A percentile compares a stretch with the other conserved stretches of the same genome.
phyloP scores from a whole-genome alignment of 2,329 filamentous ascomycete genomes.

The Nemania sp. region DNA sequence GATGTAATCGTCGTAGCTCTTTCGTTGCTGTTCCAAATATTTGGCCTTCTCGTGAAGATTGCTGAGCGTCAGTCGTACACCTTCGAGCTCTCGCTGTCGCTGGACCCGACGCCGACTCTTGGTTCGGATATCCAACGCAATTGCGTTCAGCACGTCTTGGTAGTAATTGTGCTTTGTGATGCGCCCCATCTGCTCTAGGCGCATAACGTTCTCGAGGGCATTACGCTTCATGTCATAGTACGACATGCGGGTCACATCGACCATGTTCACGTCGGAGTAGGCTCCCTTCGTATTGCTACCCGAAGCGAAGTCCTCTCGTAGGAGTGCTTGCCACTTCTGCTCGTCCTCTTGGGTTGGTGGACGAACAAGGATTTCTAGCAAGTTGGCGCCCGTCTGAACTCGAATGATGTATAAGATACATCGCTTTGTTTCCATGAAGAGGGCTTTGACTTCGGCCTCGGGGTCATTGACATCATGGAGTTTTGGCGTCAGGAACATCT shows the following conservation, averaged over 20 bases:
- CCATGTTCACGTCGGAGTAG: slow-evolving; percentile 87
- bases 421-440: slow-evolving; percentile 98
- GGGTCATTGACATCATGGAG: slow-evolving; percentile 90
- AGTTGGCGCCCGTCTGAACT: slow-evolving; percentile 85
- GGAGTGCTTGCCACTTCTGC: slow-evolving; percentile 79
- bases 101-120: slow-evolving; percentile 94
- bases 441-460: slow-evolving; percentile 85
- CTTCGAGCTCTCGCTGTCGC: slow-evolving; percentile 86
- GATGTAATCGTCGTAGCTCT: slow-evolving; percentile 98
- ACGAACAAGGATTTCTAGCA: slow-evolving; percentile 95
- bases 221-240: slow-evolving; percentile 93
- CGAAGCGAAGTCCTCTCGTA: slow-evolving; percentile 79
- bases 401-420: slow-evolving; percentile 98
- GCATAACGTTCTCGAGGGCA: slow-evolving; percentile 91
- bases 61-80: slow-evolving; percentile 73
- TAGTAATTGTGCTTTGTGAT: slow-evolving; percentile 92
- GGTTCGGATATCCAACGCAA: slow-evolving; percentile 93
- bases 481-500: slow-evolving; percentile 86
- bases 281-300: slow-evolving; percentile 73
- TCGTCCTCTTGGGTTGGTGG: slow-evolving; percentile 87
- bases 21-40: slow-evolving; percentile 92
- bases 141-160: slow-evolving; percentile 96
- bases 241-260: slow-evolving; percentile 86
- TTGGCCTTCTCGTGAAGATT: slow-evolving; percentile 84
- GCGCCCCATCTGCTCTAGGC: slow-evolving; percentile 82